Conservation (phyloP, 2,329 filamentous ascomycete species). For the Periconia digitata region DNA sequence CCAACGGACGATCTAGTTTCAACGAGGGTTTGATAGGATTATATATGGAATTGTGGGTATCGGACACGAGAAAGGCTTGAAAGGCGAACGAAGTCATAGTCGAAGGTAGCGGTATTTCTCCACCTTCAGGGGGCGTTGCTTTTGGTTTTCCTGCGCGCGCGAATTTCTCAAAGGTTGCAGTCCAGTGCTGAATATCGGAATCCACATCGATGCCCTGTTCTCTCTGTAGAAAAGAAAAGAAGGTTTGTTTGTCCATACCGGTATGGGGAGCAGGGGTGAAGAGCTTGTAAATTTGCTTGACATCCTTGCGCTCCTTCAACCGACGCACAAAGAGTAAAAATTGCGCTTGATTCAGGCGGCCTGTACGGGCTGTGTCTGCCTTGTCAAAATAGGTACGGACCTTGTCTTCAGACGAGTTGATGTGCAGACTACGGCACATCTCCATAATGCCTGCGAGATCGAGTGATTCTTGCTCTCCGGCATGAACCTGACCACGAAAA, state of each 20-base stretch:
- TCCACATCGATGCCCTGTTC: conserved; percentile 77
- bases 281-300: conserved; percentile 70
- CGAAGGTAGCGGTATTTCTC: conserved; percentile 46
- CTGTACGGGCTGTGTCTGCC: conserved; percentile 66
- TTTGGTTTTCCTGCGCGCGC: conserved; percentile 45
- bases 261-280: conserved; percentile 58
- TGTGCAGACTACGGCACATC: conserved; percentile 86
- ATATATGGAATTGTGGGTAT: conserved; percentile 64
- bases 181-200: conserved; percentile 66
- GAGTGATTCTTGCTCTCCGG: conserved; percentile 67
- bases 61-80: conserved; percentile 54
- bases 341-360: conserved; percentile 73
- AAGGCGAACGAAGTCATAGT: conserved; percentile 80
- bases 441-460: conserved; percentile 77
- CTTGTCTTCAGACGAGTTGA: conserved; percentile 79
- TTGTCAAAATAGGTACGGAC: conserved; percentile 73
- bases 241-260: conserved; percentile 70
- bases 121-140: conserved; percentile 45
- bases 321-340: conserved; percentile 82
- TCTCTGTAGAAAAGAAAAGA: conserved; percentile 72
- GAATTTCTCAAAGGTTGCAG: conserved; percentile 70
- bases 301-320: conserved; percentile 82
- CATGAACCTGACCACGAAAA: conserved; percentile 55
- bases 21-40: conserved; percentile 62
- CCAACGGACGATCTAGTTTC: conserved; percentile 78